Conservation (phyloP, 768 basidiomycete genomes). For the Myochromella boudieri region DNA sequence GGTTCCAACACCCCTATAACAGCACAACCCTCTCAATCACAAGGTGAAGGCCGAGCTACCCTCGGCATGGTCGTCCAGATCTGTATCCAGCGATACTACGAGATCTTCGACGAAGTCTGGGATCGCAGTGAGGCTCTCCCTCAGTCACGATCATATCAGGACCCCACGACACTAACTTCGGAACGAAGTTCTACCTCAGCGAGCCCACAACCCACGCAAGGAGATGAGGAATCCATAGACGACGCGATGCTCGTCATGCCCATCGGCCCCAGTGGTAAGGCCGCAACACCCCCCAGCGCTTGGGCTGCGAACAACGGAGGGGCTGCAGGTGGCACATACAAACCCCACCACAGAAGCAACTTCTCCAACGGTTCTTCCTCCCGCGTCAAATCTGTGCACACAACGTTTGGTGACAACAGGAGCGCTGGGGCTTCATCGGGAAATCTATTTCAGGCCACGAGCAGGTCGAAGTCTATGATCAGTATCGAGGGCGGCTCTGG, state of each 20-base stretch:
- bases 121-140: constrained; percentile 66
- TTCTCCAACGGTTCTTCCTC: constrained; percentile 21
- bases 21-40: neutral
- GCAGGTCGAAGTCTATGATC: constrained; percentile 57
- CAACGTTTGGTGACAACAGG: constrained; percentile 24
- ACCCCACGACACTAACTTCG: constrained; percentile 7
- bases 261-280: constrained; percentile 42
- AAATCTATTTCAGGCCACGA: constrained; percentile 26
- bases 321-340: constrained; percentile 21
- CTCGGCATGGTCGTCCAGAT: constrained; percentile 71
- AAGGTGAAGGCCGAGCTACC: constrained; percentile 54
- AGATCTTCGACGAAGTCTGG: constrained; percentile 79
- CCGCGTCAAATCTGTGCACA: constrained; percentile 34
- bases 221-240: constrained; percentile 74
- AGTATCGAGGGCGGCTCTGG: constrained; percentile 57
- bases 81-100: constrained; percentile 82
- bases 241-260: constrained; percentile 77
- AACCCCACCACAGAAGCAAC: constrained; percentile 42
- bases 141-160: constrained; percentile 22
- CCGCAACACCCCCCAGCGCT: constrained; percentile 33
- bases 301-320: constrained; percentile 25
- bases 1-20: constrained; percentile 22
- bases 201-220: constrained; percentile 26
- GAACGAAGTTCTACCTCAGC: constrained; percentile 18
- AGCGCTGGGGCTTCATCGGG: constrained; percentile 17